Conservation (phyloP, 345 rosid species). For the Hibiscus tridactylites region DNA sequence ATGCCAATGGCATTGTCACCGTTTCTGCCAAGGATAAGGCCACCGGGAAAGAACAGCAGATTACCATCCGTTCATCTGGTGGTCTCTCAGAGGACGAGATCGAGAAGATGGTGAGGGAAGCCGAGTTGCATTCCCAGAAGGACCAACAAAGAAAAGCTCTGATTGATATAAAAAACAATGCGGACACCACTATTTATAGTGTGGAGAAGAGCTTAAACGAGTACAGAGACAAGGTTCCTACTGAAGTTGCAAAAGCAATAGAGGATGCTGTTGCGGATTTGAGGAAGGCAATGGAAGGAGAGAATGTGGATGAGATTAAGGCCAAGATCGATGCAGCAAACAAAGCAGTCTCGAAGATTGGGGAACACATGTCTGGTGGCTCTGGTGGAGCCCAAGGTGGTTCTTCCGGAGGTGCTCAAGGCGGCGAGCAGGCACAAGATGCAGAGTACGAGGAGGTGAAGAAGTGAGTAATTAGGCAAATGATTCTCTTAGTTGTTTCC, state of each 20-base stretch:
- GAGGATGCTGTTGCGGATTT: slow-evolving; percentile 65
- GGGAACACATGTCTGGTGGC: slow-evolving; percentile 69
- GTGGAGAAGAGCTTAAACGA: slow-evolving; percentile 78
- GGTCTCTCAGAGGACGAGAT: slow-evolving; percentile 81
- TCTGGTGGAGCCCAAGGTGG: slow-evolving; percentile 33
- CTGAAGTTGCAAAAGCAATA: slow-evolving; percentile 61
- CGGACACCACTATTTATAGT: slow-evolving; percentile 76
- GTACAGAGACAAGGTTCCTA: slow-evolving; percentile 72
- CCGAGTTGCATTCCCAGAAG: slow-evolving; percentile 65
- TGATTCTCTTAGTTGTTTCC: background rate
- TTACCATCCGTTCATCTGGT: slow-evolving; percentile 84
- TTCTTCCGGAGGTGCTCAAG: slow-evolving; percentile 47
- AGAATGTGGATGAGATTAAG: slow-evolving; percentile 55
- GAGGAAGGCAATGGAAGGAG: slow-evolving; percentile 52
- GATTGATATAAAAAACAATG: slow-evolving; percentile 63
- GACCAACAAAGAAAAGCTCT: slow-evolving; percentile 68
- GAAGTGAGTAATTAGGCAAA: slow-evolving; percentile 27
- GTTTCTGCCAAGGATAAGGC: slow-evolving; percentile 89
- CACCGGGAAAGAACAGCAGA: slow-evolving; percentile 72
- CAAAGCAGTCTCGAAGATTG: slow-evolving; percentile 83
- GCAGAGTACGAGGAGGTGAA: slow-evolving; percentile 88
- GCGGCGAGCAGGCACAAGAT: slow-evolving; percentile 66
- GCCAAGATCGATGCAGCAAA: slow-evolving; percentile 71
- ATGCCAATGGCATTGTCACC: slow-evolving; percentile 84
- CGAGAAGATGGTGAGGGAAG: slow-evolving; percentile 85